Evolutionary conservation across 108 stramenopile species (phyloP), one percentile per base, ranked within the genome.

Genomic region (Cyclotella distinguenda): DNA sequence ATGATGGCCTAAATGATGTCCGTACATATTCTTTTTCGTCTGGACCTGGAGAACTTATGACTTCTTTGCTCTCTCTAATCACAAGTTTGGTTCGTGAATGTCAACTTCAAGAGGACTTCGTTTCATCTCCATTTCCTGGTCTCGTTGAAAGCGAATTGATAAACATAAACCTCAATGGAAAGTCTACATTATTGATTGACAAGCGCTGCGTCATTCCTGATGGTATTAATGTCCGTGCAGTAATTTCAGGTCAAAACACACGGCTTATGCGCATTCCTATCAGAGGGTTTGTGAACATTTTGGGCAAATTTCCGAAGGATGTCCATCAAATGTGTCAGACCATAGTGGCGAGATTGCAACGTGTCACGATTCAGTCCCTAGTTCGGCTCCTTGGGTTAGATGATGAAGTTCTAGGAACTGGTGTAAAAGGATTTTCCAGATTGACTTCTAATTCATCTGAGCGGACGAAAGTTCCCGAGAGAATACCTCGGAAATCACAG

Each of bases 341-440:
- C 4, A 77, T 80, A 28, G 50, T 84, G 23, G 68, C 63, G 5
- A 63, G 79, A 40, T 43, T 66, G 18, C 83, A 84, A 74, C 43
- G 83, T 12, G 70, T 84, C 2, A 81, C 79, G 4, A 64, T 81
- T 28, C 83, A 81, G 43, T 66, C 74, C 4, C 47, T 84, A 42
- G 77, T 84, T 13, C 60, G 60, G 19, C 68, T 38, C 21, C 51
- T 79, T n/a, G 82, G 82, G 6, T 56, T 84, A 39, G 66, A 69
- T 16, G 27, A 48, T 34, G 72, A 74, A 7, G 21, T 84, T 16
- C 33, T 84, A 10, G 65, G 63, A 0, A 51, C 46, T 21, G 47
- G 32, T 19, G 46, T 25, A n/a, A 60, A 22, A 22, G 38, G 60
- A 44, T 30, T 0, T 21, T n/a, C 36, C 55, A 18, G 7, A 56